Evolutionary conservation across 2,329 filamentous ascomycete genomes (phyloP), one percentile per base, ranked within the genome.

Genomic region (Penicillium rolfsii): DNA sequence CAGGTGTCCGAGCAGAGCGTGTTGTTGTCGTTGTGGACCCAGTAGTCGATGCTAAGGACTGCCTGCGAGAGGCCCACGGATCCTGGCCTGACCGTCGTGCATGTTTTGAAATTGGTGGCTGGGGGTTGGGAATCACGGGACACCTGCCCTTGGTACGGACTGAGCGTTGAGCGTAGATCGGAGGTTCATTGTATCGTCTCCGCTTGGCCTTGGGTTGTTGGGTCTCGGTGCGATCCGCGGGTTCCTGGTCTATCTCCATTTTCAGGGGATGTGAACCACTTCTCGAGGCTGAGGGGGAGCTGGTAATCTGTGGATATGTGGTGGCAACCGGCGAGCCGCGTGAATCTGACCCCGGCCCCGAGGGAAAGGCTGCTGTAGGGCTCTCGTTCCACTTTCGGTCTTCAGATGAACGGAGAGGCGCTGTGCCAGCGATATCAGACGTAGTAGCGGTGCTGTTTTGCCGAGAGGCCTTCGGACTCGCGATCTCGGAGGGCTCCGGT

Each of bases 401-500:
- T 59, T 72, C 70, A 26, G 66, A 60, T n/a, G 67, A 70, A 50
- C 61, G 70, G 68, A 60, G 54, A 60, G 70, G 70, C 24, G 66
- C 60, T 55, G 67, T 57, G 19, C 64, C 59, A 11, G 67, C 61
- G 52, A 66, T 67, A 36, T 77, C 75, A 49, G 67, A 64, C 38
- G 64, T 64, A 19, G 65, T 68, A 40, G 66, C 60, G 33, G 67
- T 59, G 58, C 71, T 75, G 40, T 66, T 71, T 46, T 73, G 71
- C 22, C 73, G 73, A 35, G 72, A 71, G 53, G 73, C 74, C 77
- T 91, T 93, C 33, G 91, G 91, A 73, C 90, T 94, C 54, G 94
- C 86, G 71, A 90, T 93, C 56, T 89, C 75, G 73, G 88, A 91
- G 53, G 84, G 81, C 63, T 91, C 90, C 69, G 89, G 85, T 58